Evolutionary conservation across 805 yeast genomes (phyloP).

Genomic region (Tetrapisispora namnaoensis): DNA sequence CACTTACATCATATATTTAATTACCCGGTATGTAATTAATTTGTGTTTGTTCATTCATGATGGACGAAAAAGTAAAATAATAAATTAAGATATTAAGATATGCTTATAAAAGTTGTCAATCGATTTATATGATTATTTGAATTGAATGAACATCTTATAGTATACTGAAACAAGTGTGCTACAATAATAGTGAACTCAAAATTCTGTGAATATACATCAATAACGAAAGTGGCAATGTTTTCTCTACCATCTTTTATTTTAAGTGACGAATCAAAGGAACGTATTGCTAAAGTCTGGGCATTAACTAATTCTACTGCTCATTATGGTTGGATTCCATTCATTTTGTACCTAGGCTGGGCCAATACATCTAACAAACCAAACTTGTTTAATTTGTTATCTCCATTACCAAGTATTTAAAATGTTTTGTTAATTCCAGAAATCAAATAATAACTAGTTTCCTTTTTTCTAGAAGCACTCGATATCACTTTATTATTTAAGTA

Average conservation of each 20-base stretch:
- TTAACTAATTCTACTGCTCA: constrained; percentile 82
- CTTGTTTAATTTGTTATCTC: constrained; percentile 40
- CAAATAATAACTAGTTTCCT: not conserved
- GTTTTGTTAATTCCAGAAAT: too few species aligned
- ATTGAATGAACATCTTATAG: too few species aligned
- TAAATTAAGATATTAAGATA: too few species aligned
- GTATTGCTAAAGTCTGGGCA: constrained; percentile 73
- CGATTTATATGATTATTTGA: too few species aligned
- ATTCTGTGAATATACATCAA: not conserved
- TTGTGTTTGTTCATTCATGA: too few species aligned
- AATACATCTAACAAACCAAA: constrained; percentile 78
- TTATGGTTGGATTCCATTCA: constrained; percentile 95
- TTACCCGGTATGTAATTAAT: not conserved
- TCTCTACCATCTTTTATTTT: constrained; percentile 29
- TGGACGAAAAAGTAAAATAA: too few species aligned
- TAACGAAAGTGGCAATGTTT: constrained; percentile 12
- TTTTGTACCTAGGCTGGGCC: constrained; percentile 82
- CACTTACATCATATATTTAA: not conserved
- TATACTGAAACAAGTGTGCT: not conserved
- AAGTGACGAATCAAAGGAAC: constrained; percentile 51
- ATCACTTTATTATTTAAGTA: too few species aligned
- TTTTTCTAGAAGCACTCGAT: too few species aligned
- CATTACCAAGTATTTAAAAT: constrained; percentile 29
- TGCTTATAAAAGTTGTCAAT: too few species aligned
- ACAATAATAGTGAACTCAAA: not conserved